These are phyloP conservation scores for Penicillium sp. DNA, from an alignment of 2,329 filamentous ascomycete genomes.

Conservation along the genomic window DNA sequence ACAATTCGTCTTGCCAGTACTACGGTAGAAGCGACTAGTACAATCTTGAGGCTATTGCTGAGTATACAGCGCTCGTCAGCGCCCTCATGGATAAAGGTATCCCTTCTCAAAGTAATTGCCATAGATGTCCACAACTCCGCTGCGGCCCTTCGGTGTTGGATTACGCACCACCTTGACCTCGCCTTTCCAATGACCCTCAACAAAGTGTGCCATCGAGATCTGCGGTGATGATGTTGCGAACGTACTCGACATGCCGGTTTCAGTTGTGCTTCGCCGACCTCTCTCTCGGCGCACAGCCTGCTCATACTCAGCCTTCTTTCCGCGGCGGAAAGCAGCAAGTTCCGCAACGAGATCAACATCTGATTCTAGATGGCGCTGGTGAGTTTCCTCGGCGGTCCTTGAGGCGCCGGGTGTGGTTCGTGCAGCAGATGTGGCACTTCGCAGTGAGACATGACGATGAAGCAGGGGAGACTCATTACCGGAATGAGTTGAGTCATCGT, in stretches of 20 bases:
- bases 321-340: conserved; percentile 54
- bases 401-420: too few relatives aligned
- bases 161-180: conserved; percentile 57
- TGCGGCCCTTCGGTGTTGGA: conserved; percentile 38
- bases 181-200: conserved; percentile 60
- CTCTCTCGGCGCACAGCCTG: conserved; percentile 27
- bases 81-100: conserved; percentile 48
- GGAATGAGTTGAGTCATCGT: conserved; percentile 27
- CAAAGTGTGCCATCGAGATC: conserved; percentile 35
- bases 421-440: conserved; percentile 5
- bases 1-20: too few relatives aligned
- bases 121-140: conserved; percentile 51
- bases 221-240: conserved; percentile 19
- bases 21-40: too few relatives aligned
- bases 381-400: too few relatives aligned
- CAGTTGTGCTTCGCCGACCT: conserved; percentile 26
- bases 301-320: conserved; percentile 52
- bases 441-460: conserved; percentile 12
- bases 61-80: neutral
- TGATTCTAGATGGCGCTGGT: conserved; percentile 14
- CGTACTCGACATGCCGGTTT: conserved; percentile 19
- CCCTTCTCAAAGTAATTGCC: conserved; percentile 55
- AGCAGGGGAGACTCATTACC: conserved; percentile 13
- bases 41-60: too few relatives aligned
- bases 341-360: conserved; percentile 53